Evolutionary conservation across 2,329 filamentous ascomycete genomes (phyloP), one percentile per base, ranked within the genome.

Genomic region (Botrytis porri): DNA sequence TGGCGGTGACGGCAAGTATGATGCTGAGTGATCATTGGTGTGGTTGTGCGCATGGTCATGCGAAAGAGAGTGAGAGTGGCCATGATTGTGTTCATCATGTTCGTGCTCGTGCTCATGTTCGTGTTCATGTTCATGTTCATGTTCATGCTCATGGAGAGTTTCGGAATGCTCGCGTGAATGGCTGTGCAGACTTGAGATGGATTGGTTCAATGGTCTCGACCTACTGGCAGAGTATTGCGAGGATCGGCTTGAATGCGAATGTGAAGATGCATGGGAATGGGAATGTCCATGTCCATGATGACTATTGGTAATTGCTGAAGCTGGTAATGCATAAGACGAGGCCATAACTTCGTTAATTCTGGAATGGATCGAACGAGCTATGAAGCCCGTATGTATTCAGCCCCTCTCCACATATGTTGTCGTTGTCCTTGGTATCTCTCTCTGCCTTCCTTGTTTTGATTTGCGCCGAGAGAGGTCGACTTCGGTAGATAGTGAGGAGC

Each of bases 231-330:
- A 62, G 65, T 77, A 77, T 45, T 74, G 72, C 60, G 64, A 51
- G 64, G 71, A 70, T 65, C 77, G 82, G 48, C 75, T 76, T 73
- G 82, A 69, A 18, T 65, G 43, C 25, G 63, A 65, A 25, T 67
- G 82, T 32, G 77, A 80, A 70, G 84, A 82, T 7, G 78, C 79
- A 75, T 82, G 79, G 39, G 80, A 77, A 71, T 83, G 82, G 20
- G 80, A 77, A 73, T 83, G 83, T 20, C 72, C 76, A 76, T 80
- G 65, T 9, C 48, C 48, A 64, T 74, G 73, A 69, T 81, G 79
- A 62, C 75, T 76, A 73, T 80, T 76, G 65, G 78, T 78, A 54
- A 80, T 78, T 59, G 79, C 77, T 45, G 80, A 80, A 57, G 77
- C 79, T 66, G 80, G 80, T 39, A 81, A 76, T 73, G 79, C 78